These are phyloP conservation scores for Serpula lacrymans DNA, from an alignment of 768 basidiomycete genomes.

Conservation along the genomic window DNA sequence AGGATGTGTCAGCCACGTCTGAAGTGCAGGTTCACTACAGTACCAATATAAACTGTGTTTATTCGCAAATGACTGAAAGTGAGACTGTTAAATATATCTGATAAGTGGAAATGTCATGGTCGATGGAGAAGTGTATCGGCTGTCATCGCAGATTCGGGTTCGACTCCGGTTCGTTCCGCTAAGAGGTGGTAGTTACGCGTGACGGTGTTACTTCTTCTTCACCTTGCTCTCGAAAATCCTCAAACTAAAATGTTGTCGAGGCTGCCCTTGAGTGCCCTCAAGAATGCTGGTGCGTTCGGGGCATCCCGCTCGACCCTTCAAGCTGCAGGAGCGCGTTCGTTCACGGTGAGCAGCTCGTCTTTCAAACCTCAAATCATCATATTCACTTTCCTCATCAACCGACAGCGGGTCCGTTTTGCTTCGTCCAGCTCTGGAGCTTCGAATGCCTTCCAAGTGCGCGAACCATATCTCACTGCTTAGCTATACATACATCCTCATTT, in stretches of 20 bases:
- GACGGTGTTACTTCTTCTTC: conserved; percentile 35
- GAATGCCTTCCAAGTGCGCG: conserved; percentile 62
- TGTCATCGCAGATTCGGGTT: conserved; percentile 4
- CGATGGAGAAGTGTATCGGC: neutral
- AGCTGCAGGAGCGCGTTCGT: conserved; percentile 41
- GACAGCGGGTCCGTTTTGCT: conserved; percentile 63
- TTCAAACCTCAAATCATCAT: conserved; percentile 17
- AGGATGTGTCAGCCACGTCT: too few relatives aligned
- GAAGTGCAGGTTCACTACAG: too few relatives aligned
- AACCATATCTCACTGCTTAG: neutral
- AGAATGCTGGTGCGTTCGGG: conserved; percentile 47
- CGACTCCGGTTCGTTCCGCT: conserved; percentile 50
- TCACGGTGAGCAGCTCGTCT: conserved; percentile 41
- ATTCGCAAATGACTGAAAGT: too few relatives aligned
- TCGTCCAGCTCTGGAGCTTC: conserved; percentile 58
- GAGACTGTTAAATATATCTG: too few relatives aligned
- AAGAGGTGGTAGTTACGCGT: conserved; percentile 37
- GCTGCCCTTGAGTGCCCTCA: conserved; percentile 73
- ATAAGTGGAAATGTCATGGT: too few relatives aligned
- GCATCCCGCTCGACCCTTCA: conserved; percentile 42
- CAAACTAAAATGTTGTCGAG: conserved; percentile 75
- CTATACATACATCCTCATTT: neutral
- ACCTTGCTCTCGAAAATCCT: conserved; percentile 41
- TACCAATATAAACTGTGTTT: too few relatives aligned
- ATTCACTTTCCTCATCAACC: conserved; percentile 18